These are phyloP conservation scores for Penicillium daleae DNA, from an alignment of 495 filamentous ascomycete species.

Conservation along the genomic window DNA sequence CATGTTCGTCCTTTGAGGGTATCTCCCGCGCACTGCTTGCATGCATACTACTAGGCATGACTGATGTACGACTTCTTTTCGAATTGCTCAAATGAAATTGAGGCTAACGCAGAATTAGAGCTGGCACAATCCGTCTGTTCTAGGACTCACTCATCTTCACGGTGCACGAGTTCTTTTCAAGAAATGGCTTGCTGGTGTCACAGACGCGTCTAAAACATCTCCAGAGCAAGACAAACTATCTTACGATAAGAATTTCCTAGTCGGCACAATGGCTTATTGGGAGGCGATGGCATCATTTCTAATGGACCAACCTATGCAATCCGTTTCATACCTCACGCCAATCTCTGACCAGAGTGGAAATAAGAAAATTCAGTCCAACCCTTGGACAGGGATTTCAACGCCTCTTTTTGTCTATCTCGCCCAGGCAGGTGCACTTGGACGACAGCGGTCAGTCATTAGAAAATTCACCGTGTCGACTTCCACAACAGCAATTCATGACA, in stretches of 20 bases:
- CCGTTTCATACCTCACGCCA: neutral
- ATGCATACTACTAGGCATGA: conserved; percentile 1
- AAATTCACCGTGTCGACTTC: neutral
- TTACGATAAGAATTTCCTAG: neutral
- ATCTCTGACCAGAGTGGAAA: neutral
- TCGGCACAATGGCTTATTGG: neutral
- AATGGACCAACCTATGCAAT: neutral
- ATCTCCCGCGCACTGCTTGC: neutral
- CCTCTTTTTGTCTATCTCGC: neutral
- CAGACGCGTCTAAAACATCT: neutral
- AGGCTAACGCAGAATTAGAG: neutral
- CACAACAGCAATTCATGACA: neutral
- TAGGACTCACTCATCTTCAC: neutral
- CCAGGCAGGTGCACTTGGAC: neutral
- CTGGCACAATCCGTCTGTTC: neutral
- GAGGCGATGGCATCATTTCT: neutral
- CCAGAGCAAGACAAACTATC: neutral
- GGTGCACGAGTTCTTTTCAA: conserved; percentile 1
- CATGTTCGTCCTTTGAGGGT: neutral
- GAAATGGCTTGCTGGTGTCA: neutral
- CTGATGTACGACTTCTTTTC: neutral
- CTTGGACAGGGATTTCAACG: neutral
- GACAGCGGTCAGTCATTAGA: neutral
- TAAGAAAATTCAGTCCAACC: neutral
- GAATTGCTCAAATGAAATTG: neutral